Evolutionary conservation across 768 basidiomycete genomes (phyloP).

Genomic region (Amanita fuliginea): DNA sequence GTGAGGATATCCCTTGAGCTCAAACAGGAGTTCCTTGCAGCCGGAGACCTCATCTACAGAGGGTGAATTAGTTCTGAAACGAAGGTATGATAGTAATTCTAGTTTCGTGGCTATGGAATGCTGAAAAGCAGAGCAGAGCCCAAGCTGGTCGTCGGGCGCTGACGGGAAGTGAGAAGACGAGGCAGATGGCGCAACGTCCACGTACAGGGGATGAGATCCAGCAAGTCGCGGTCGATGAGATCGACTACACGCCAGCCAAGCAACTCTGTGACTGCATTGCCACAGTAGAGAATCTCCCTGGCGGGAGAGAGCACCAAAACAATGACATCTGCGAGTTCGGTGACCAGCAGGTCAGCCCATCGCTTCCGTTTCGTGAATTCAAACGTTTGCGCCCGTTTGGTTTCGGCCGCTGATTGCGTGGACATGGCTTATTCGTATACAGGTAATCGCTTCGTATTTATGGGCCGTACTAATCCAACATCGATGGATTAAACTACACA

Average conservation of each 20-base stretch:
- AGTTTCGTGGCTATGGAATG: constrained; percentile 36
- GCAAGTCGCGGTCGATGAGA: constrained; percentile 55
- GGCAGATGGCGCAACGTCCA: constrained; percentile 3
- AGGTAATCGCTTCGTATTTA: constrained; percentile 1
- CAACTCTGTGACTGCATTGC: constrained; percentile 54
- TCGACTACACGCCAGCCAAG: constrained; percentile 73
- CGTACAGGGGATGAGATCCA: constrained; percentile 56
- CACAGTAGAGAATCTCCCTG: constrained; percentile 59
- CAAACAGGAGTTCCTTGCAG: constrained; percentile 49
- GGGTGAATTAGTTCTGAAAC: constrained; percentile 40
- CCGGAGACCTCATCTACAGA: constrained; percentile 11
- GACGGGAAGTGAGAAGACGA: constrained; percentile 6
- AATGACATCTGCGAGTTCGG: constrained; percentile 67
- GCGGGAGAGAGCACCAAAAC: constrained; percentile 55
- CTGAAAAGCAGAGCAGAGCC: constrained; percentile 47
- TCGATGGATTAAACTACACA: constrained; percentile 37
- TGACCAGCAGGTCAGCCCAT: constrained; percentile 74
- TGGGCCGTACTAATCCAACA: background rate
- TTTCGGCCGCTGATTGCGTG: constrained; percentile 6
- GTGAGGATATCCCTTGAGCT: constrained; percentile 58
- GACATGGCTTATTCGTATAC: constrained; percentile 4
- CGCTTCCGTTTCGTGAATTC: constrained; percentile 84
- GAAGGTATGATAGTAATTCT: constrained; percentile 49
- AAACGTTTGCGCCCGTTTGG: constrained; percentile 28
- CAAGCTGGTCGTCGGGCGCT: constrained; percentile 45